A percentile compares a stretch with the other conserved stretches of the same genome.
phyloP scores from a whole-genome alignment of 108 stramenopile genomes.

The Stephanodiscus triporus region DNA sequence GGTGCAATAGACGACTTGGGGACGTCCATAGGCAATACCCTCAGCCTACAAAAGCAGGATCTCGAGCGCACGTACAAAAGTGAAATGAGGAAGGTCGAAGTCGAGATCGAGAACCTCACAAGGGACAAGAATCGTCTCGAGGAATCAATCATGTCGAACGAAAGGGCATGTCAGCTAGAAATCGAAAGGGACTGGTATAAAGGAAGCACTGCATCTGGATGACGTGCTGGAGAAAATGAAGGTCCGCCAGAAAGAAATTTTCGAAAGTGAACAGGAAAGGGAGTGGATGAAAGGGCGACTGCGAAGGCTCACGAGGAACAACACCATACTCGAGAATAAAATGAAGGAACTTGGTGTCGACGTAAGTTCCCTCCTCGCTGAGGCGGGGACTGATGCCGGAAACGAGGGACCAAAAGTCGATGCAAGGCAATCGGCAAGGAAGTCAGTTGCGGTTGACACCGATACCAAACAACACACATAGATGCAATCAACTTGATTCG shows the following conservation, averaged over 20 bases:
- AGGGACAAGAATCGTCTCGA: constrained; percentile 33
- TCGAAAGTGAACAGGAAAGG: constrained; percentile 33
- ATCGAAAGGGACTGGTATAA: constrained; percentile 56
- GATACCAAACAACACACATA: background rate
- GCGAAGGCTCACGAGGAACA: constrained; percentile 20
- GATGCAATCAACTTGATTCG: background rate
- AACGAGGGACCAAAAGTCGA: background rate
- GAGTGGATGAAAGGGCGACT: constrained; percentile 36
- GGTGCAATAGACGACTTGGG: constrained; percentile 34
- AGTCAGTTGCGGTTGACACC: background rate
- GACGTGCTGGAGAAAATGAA: constrained; percentile 33
- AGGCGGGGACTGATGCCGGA: background rate
- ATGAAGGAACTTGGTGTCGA: constrained; percentile 25
- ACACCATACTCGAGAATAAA: constrained; percentile 20
- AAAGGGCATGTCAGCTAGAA: constrained; percentile 36
- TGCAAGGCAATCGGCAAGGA: background rate
- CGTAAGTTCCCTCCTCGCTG: background rate
- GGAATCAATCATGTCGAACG: constrained; percentile 42
- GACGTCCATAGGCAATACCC: constrained; percentile 2
- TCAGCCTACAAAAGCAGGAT: constrained; percentile 35
- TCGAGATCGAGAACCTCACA: constrained; percentile 24
- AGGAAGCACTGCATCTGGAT: constrained; percentile 48
- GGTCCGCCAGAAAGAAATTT: constrained; percentile 22
- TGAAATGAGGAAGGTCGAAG: constrained; percentile 19
- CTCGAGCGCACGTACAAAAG: constrained; percentile 19